Evolutionary conservation across 2,329 filamentous ascomycete species (phyloP).

Genomic region (Clonostachys chloroleuca): DNA sequence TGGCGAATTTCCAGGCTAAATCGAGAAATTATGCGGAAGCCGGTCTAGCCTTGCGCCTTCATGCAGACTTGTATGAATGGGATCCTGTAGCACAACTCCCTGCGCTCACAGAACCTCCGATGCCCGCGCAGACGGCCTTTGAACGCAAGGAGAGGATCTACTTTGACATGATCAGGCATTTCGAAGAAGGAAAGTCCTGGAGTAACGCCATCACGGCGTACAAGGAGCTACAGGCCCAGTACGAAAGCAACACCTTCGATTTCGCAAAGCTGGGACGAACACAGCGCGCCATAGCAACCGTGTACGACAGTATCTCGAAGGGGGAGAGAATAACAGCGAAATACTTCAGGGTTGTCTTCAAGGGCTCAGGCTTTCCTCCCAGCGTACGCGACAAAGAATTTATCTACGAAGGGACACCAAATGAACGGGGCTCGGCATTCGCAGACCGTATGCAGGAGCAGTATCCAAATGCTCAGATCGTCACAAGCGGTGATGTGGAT

Average conservation of each 20-base stretch:
- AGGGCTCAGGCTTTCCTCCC: constrained; percentile 80
- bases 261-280: constrained; percentile 87
- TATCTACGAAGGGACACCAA: constrained; percentile 78
- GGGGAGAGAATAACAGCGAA: constrained; percentile 74
- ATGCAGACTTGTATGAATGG: constrained; percentile 92
- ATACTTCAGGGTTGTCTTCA: constrained; percentile 90
- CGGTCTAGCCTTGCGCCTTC: constrained; percentile 81
- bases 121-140: constrained; percentile 81
- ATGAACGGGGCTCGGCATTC: constrained; percentile 75
- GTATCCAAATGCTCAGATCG: constrained; percentile 79
- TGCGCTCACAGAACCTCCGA: constrained; percentile 67
- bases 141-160: constrained; percentile 91
- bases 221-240: constrained; percentile 86
- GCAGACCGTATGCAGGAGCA: constrained; percentile 90
- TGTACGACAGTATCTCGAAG: constrained; percentile 84
- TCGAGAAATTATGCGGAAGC: constrained; percentile 81
- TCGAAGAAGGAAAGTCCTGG: constrained; percentile 94
- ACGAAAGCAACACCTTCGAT: constrained; percentile 85
- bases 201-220: constrained; percentile 83
- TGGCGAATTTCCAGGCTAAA: constrained; percentile 72
- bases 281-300: constrained; percentile 84
- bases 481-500: constrained; percentile 64
- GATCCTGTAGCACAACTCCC: constrained; percentile 65
- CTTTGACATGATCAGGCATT: constrained; percentile 91
- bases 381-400: constrained; percentile 85